These are phyloP conservation scores for Parsonsia alboflavescens DNA, from an alignment of 257 asterid species.

Conservation along the genomic window DNA sequence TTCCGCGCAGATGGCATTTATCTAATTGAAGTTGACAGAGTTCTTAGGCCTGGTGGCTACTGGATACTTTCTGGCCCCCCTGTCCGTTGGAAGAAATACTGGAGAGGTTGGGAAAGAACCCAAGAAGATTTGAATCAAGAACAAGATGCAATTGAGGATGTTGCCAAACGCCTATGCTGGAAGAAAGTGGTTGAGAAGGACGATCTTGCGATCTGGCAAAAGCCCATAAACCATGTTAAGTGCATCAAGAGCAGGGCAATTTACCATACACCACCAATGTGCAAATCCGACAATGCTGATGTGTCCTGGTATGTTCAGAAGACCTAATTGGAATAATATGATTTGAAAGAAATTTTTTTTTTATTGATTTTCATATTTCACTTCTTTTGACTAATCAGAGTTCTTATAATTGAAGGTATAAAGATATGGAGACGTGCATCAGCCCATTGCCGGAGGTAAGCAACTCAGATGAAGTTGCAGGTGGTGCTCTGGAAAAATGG, in stretches of 20 bases:
- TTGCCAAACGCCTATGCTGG: constrained; percentile 79
- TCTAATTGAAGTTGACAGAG: constrained; percentile 81
- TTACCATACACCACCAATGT: constrained; percentile 38
- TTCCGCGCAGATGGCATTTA: constrained; percentile 75
- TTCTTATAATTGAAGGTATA: constrained; percentile 50
- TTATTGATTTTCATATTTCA: too few relatives aligned
- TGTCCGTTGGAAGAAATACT: constrained; percentile 69
- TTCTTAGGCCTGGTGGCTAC: constrained; percentile 88
- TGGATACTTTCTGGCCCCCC: constrained; percentile 99
- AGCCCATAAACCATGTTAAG: constrained; percentile 67
- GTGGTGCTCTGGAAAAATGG: constrained; percentile 79
- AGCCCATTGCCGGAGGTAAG: constrained; percentile 74
- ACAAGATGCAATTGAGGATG: constrained; percentile 76
- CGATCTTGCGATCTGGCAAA: constrained; percentile 78
- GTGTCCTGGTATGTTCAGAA: constrained; percentile 55
- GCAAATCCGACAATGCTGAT: constrained; percentile 54
- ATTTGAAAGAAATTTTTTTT: not conserved
- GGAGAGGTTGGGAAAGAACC: constrained; percentile 96
- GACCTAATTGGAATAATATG: constrained; percentile 5
- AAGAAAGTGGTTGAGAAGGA: constrained; percentile 70
- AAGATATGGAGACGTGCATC: constrained; percentile 72
- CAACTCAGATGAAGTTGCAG: constrained; percentile 57
- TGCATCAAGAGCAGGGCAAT: constrained; percentile 38
- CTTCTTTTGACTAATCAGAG: not conserved
- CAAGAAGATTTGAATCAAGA: constrained; percentile 74